A percentile compares a stretch with the other conserved stretches of the same genome.
These are phyloP conservation scores for Hamigera avellanea DNA, from an alignment of 495 filamentous ascomycete species.

Conservation along the genomic window DNA sequence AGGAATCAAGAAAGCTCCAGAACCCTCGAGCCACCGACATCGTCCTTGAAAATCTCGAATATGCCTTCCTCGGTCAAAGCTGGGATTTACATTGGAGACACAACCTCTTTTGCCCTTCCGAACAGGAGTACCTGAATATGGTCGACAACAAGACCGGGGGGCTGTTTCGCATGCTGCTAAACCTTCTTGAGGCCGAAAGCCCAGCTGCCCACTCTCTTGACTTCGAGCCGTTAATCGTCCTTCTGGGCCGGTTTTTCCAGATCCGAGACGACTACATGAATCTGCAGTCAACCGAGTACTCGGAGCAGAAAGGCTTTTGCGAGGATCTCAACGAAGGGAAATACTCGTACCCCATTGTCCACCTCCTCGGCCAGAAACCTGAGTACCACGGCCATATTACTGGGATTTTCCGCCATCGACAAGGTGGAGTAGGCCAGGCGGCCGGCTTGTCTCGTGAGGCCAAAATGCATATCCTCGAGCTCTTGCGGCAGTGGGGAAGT, in stretches of 20 bases:
- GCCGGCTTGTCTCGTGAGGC: too few species aligned
- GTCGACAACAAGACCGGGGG: conserved; percentile 21
- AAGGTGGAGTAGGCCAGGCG: too few species aligned
- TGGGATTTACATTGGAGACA: conserved; percentile 16
- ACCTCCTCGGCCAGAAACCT: too few species aligned
- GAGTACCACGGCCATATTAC: too few species aligned
- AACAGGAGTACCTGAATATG: conserved; percentile 15
- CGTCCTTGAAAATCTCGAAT: background rate
- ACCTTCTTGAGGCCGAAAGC: conserved; percentile 10
- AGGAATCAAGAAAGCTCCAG: background rate
- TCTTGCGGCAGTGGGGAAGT: too few species aligned
- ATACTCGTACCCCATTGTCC: conserved; percentile 14
- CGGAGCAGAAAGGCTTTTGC: conserved; percentile 11
- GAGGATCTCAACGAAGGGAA: conserved; percentile 22
- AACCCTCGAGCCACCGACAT: background rate
- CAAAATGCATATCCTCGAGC: too few species aligned
- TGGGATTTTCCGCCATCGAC: too few species aligned
- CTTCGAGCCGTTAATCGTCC: conserved; percentile 3
- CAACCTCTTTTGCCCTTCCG: conserved; percentile 8
- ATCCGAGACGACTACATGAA: conserved; percentile 23
- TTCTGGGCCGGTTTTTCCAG: conserved; percentile 16
- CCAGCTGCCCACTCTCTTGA: background rate
- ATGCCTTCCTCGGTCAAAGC: conserved; percentile 9
- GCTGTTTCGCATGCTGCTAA: conserved; percentile 13
- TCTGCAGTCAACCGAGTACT: conserved; percentile 12